These are phyloP conservation scores for Leucosporidium yakuticum DNA, from an alignment of 768 basidiomycete genomes.

Conservation along the genomic window DNA sequence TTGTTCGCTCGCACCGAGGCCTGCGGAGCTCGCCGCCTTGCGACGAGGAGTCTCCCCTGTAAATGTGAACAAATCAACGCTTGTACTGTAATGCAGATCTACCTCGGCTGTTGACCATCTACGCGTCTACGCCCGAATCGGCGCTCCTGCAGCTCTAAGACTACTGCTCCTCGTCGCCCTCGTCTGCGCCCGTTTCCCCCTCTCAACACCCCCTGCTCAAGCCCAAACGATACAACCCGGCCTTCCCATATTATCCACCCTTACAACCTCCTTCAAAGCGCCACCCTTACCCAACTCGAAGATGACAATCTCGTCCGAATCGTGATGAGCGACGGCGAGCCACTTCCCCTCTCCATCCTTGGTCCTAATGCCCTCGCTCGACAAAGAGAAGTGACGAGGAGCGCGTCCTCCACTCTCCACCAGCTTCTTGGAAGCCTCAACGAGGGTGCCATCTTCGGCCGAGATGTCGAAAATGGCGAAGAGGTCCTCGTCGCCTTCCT, in stretches of 20 bases:
- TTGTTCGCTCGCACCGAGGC: too few relatives aligned
- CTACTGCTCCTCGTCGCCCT: too few relatives aligned
- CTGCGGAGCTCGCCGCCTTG: too few relatives aligned
- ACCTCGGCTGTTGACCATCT: too few relatives aligned
- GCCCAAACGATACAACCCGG: conserved; percentile 18
- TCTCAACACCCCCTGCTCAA: background rate
- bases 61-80: too few relatives aligned
- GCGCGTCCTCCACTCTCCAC: conserved; percentile 14
- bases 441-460: conserved; percentile 3
- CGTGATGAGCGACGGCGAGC: conserved; percentile 24
- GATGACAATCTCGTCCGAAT: conserved; percentile 29
- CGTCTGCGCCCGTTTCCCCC: too few relatives aligned
- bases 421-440: background rate
- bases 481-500: conserved; percentile 11
- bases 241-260: conserved; percentile 9
- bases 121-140: too few relatives aligned
- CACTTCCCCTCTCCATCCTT: conserved; percentile 5
- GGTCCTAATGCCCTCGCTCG: background rate
- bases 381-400: conserved; percentile 20
- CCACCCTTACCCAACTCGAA: conserved; percentile 14
- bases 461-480: conserved; percentile 17
- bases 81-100: too few relatives aligned
- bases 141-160: too few relatives aligned
- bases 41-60: too few relatives aligned
- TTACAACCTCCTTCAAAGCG: conserved; percentile 20